Base-by-base conservation (phyloP, 148 eudicot genomes). In the Diospyros kaki region DNA sequence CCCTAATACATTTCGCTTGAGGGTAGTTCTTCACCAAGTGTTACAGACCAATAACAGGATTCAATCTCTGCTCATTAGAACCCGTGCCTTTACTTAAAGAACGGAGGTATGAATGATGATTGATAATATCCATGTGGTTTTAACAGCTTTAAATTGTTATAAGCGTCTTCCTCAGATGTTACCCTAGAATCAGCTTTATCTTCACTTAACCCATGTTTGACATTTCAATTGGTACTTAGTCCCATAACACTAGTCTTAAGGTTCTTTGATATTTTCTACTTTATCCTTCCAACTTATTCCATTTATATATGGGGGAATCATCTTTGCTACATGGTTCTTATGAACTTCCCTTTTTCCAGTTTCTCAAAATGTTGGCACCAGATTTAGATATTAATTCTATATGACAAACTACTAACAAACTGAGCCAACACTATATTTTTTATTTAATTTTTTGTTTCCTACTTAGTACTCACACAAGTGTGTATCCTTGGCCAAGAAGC, bases 251-350 rank as follows among this genome's bases (percentile, higher is more conserved):
- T 44, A 60, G 28, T 59, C 5, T 6, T 59, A 59, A 13, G 17
- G 41, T 18, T 12, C 5, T 2, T 40, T 63, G 66, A 40, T 45
- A 2, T 64, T 64, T 40, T 10, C 17, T 64, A 3, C 5, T 45
- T 2, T 58, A 18, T 72, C 64, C 44, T 45, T 18, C 43, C 44
- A 11, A 45, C 1, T 2, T 44, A 59, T 72, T 18, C 66, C 55
- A 28, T 10, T 58, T 61, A 45, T 28, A 11, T 44, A 72, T 72
- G 12, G 18, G 4, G 6, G 64, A 14, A 14, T 70, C 46, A 71
- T 41, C 52, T 72, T 43, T 72, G 65, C 15, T 52, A 17, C 58
- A 53, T 69, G 58, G 53, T 69, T 69, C 45, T 48, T 69, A 41
- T 39, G 45, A 69, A 52, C 38, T 1, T 18, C 17, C 51, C 60